Conservation (phyloP, 495 filamentous ascomycete species). For the Aspergillus ostianus region DNA sequence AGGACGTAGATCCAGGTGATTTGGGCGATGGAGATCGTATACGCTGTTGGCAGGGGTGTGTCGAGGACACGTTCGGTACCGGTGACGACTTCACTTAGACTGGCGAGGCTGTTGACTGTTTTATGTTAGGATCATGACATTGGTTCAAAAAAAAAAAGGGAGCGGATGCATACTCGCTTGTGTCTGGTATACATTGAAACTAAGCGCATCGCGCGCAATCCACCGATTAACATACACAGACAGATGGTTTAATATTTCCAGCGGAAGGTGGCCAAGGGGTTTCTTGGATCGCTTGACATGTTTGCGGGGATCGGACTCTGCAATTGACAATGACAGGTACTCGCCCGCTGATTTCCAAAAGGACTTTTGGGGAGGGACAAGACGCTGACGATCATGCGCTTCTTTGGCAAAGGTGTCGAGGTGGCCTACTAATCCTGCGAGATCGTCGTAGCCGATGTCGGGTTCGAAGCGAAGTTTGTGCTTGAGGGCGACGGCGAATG, state of each 20-base stretch:
- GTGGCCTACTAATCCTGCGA: conserved; percentile 45
- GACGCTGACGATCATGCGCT: conserved; percentile 53
- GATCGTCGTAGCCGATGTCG: conserved; percentile 68
- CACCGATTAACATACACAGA: conserved; percentile 61
- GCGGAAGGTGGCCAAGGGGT: conserved; percentile 69
- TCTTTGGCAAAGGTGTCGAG: conserved; percentile 60
- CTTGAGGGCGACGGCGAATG: conserved; percentile 73
- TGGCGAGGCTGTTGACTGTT: conserved; percentile 31
- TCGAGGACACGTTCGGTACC: conserved; percentile 81
- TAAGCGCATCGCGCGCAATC: conserved; percentile 54
- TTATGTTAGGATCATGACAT: too few species aligned
- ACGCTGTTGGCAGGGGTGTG: conserved; percentile 83
- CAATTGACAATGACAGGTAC: conserved; percentile 68
- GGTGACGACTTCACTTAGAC: conserved; percentile 69
- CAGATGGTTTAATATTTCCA: conserved; percentile 74
- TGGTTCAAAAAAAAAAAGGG: too few species aligned
- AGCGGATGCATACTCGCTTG: conserved; percentile 45
- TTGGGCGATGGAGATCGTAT: conserved; percentile 80
- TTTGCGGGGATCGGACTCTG: conserved; percentile 70
- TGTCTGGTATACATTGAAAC: conserved; percentile 40
- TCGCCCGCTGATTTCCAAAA: conserved; percentile 62
- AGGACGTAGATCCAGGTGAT: conserved; percentile 87
- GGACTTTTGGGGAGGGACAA: conserved; percentile 44
- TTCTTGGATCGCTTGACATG: conserved; percentile 61
- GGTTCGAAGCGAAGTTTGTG: conserved; percentile 86